Percentiles rank a stretch among this genome's conserved stretches.
phyloP scores from a whole-genome alignment of 495 filamentous ascomycete species.

The Neurospora tetraspora region DNA sequence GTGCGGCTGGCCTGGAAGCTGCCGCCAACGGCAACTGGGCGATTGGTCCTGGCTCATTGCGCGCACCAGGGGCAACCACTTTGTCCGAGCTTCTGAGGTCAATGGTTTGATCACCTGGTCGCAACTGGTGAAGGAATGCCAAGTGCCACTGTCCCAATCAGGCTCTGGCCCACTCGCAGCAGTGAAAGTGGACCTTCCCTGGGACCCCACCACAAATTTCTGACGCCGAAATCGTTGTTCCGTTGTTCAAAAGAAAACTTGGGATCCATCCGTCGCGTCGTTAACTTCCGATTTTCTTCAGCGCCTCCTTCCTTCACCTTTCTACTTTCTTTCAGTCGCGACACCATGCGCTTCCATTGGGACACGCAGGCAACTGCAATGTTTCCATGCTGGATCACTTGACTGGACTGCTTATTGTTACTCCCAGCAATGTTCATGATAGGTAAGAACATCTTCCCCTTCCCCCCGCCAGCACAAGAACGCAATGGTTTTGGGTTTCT shows the following conservation, averaged over 20 bases:
- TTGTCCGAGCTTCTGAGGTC: background rate
- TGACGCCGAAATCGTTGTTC: background rate
- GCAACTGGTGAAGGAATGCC: background rate
- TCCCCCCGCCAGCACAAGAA: background rate
- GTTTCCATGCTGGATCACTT: background rate
- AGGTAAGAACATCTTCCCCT: constrained; percentile 18
- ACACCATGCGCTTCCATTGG: background rate
- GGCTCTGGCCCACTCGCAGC: background rate
- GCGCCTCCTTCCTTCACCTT: background rate
- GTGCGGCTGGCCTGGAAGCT: background rate
- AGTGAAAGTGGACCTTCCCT: background rate
- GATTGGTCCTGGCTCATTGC: background rate
- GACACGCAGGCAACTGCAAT: background rate
- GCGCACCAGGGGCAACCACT: background rate
- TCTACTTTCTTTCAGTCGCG: background rate
- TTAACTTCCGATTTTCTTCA: background rate
- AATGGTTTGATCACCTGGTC: background rate
- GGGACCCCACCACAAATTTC: background rate
- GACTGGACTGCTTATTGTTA: background rate
- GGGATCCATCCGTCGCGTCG: background rate
- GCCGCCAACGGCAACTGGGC: background rate
- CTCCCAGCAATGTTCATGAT: constrained; percentile 3
- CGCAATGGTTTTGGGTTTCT: constrained; percentile 13
- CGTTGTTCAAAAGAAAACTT: background rate
- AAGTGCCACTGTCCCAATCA: background rate